A percentile compares a stretch with the other conserved stretches of the same genome.
phyloP scores from a whole-genome alignment of 176 grass and related monocot species.

The Phoenix roebelenii region DNA sequence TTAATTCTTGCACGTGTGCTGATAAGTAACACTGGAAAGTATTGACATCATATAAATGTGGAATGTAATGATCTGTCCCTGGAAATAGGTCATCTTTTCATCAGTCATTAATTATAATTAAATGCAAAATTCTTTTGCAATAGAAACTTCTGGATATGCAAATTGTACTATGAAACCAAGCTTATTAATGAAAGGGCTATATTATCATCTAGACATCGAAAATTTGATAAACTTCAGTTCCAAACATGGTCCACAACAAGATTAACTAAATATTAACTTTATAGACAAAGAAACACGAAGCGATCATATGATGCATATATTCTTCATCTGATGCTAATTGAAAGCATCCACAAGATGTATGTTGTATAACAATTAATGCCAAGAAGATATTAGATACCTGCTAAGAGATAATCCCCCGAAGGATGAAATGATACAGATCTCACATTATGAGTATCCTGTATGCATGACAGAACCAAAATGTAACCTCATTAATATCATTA shows the following conservation, averaged over 20 bases:
- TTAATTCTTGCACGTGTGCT: conserved; percentile 48
- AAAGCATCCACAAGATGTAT: too few species aligned
- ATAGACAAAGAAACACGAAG: too few species aligned
- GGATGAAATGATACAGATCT: conserved; percentile 98
- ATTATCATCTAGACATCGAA: too few species aligned
- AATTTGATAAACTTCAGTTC: too few species aligned
- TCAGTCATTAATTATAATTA: neutral
- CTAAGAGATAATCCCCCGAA: conserved; percentile 88
- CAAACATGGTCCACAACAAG: too few species aligned
- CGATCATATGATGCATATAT: too few species aligned
- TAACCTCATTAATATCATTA: neutral
- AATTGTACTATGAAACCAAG: too few species aligned
- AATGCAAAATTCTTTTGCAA: neutral
- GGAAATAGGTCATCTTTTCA: conserved; percentile 11
- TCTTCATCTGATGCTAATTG: too few species aligned
- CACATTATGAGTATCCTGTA: conserved; percentile 97
- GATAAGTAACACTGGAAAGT: conserved; percentile 94
- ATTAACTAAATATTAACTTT: too few species aligned
- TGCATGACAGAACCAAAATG: conserved; percentile 22
- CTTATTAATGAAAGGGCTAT: too few species aligned
- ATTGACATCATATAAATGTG: conserved; percentile 94
- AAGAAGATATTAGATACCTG: conserved; percentile 35
- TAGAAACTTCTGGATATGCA: too few species aligned
- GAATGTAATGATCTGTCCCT: conserved; percentile 90
- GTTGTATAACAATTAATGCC: neutral